A percentile compares a stretch with the other conserved stretches of the same genome.
Evolutionary conservation across 768 basidiomycete genomes (phyloP).

Genomic region (Mycena vitilis): DNA sequence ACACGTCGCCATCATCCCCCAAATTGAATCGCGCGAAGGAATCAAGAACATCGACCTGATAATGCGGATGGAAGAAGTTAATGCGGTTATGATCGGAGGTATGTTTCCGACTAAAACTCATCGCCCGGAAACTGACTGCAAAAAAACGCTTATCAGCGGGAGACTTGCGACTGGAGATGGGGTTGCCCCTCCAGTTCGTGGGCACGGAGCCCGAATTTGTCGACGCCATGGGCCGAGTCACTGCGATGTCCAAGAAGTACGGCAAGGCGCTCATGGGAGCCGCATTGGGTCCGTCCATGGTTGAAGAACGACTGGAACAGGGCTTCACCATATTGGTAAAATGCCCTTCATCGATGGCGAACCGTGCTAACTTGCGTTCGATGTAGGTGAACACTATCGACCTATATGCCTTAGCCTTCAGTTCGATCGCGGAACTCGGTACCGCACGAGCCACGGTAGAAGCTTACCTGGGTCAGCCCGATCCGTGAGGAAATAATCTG

Average conservation of each 20-base stretch:
- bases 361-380: neutral
- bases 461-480: conserved; percentile 7
- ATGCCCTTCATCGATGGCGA: neutral
- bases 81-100: conserved; percentile 36
- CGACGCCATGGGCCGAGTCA: conserved; percentile 22
- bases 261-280: conserved; percentile 31
- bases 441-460: conserved; percentile 27
- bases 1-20: conserved; percentile 34
- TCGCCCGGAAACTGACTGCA: neutral
- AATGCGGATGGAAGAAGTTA: conserved; percentile 29
- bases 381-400: conserved; percentile 3
- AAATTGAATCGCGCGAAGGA: conserved; percentile 30
- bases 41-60: conserved; percentile 32
- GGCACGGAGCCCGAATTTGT: conserved; percentile 34
- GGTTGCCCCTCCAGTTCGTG: conserved; percentile 28
- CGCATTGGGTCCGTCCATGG: conserved; percentile 28
- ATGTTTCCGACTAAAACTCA: neutral
- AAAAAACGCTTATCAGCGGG: conserved; percentile 14
- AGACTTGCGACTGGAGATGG: conserved; percentile 37
- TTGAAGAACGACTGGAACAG: conserved; percentile 30
- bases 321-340: conserved; percentile 27
- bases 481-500: no score
- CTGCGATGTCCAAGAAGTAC: conserved; percentile 31
- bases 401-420: conserved; percentile 22
- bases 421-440: conserved; percentile 13